Base-by-base conservation (phyloP, 805 yeast species). In the Kazachstania psychrophila region DNA sequence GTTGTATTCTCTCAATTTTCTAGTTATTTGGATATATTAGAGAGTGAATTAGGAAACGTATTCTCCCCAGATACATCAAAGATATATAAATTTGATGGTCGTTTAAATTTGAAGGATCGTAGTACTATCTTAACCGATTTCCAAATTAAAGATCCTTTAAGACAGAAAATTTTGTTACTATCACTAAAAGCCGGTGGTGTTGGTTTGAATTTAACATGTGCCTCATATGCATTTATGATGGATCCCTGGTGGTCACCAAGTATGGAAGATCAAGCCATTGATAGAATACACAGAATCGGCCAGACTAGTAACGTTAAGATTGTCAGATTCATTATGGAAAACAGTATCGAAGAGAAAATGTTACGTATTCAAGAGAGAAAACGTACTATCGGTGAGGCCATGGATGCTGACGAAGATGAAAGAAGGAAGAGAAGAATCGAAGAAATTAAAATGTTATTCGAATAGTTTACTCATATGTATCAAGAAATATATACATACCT, bases 161-260 rank as follows among this genome's bases (percentile, higher is more conserved):
- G 45, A 20, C 57, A 46, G 44, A 68, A 71, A 4, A 70, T 88
- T 1, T 54, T 88, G 9, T 61, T 88, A 16, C 55, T 88, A 14
- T 81, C 94, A 6, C 61, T 87, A 43, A 88, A 86, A 56, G 94
- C 96, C 0, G 96, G 96, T 17, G 96, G 96, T 6, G 95, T 87
- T 10, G 96, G 96, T 0, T 65, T 88, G 43, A 88, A 88, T 52
- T 63, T 88, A 42, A 88, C 95, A 0, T 75, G 79, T 34, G 95
- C 96, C 0, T 79, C 84, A 0, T 69, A 73, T 24, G 96, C 94
- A 2, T 86, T 77, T 48, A 69, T 88, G 73, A 80, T 89, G 85
- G 96, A 88, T 51, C 96, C 96, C 0, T 88, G 95, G 92, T 88
- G 96, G 96, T 83, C 92, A 22, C 94, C 85, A 31, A 84, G 94